These are phyloP conservation scores for Capsicum baccatum DNA, from an alignment of 257 asterid genomes.

Conservation along the genomic window DNA sequence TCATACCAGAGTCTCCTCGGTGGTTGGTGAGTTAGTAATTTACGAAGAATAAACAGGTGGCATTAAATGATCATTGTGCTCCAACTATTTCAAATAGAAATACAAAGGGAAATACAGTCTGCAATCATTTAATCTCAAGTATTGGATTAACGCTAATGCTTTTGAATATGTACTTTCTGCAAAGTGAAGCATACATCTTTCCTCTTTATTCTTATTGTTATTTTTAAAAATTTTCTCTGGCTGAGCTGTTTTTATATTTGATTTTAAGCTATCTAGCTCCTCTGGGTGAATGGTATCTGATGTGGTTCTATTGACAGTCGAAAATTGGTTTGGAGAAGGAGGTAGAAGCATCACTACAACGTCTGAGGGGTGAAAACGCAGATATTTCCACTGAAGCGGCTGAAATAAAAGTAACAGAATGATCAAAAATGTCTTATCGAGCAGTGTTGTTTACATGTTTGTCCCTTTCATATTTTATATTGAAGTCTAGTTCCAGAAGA, in stretches of 20 bases:
- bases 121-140: background rate
- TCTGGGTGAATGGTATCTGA: background rate
- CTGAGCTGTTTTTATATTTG: background rate
- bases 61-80: background rate
- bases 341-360: conserved; percentile 38
- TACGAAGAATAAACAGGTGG: background rate
- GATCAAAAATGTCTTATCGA: background rate
- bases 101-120: background rate
- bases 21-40: conserved; percentile 42
- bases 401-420: conserved; percentile 36
- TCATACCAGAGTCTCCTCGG: conserved; percentile 48
- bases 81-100: background rate
- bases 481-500: background rate
- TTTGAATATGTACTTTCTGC: background rate
- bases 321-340: conserved; percentile 36
- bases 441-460: background rate
- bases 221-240: background rate
- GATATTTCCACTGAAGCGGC: conserved; percentile 48
- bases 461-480: background rate
- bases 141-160: background rate
- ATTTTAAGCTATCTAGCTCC: background rate
- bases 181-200: background rate
- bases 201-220: background rate
- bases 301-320: conserved; percentile 32
- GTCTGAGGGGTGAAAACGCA: conserved; percentile 38